phyloP scores from a whole-genome alignment of 208 protist genomes.

The Wallacemonas sp. region DNA sequence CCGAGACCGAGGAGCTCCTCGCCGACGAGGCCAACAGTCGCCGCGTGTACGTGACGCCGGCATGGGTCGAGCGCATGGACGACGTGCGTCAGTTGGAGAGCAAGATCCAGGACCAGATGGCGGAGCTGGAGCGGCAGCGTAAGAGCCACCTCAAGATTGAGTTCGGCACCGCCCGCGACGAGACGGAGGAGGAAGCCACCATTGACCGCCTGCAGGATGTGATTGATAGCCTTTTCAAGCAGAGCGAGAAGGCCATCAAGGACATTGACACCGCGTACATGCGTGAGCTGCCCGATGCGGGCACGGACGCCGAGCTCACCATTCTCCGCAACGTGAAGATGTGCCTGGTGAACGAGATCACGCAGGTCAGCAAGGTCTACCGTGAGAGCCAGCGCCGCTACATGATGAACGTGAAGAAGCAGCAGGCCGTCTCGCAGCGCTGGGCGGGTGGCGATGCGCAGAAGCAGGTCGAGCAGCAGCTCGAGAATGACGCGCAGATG shows the following conservation, averaged over 20 bases:
- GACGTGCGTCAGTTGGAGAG: constrained; percentile 69
- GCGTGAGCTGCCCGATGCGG: constrained; percentile 76
- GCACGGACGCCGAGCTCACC: constrained; percentile 85
- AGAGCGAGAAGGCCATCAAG: constrained; percentile 73
- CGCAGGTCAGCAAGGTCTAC: constrained; percentile 84
- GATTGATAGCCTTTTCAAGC: constrained; percentile 89
- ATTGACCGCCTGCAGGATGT: constrained; percentile 80
- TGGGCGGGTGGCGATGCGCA: constrained; percentile 85
- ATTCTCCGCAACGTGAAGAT: constrained; percentile 93
- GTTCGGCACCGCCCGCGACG: constrained; percentile 85
- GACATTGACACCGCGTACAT: constrained; percentile 76
- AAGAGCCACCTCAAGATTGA: constrained; percentile 88
- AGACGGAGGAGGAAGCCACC: constrained; percentile 71
- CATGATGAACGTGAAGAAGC: constrained; percentile 92
- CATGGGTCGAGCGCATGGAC: constrained; percentile 86
- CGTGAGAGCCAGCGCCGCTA: constrained; percentile 91
- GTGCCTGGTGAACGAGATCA: constrained; percentile 91
- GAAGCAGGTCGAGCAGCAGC: constrained; percentile 82
- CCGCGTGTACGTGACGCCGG: constrained; percentile 67
- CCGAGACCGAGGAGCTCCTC: constrained; percentile 74
- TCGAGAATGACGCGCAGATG: constrained; percentile 85
- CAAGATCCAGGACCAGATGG: constrained; percentile 77
- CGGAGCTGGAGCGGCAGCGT: constrained; percentile 66
- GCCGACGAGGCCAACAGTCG: constrained; percentile 62
- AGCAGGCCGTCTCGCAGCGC: constrained; percentile 81